Percentiles rank a stretch among this genome's conserved stretches.
Evolutionary conservation across 345 rosid species (phyloP).

Genomic region (Lepidium africanum): DNA sequence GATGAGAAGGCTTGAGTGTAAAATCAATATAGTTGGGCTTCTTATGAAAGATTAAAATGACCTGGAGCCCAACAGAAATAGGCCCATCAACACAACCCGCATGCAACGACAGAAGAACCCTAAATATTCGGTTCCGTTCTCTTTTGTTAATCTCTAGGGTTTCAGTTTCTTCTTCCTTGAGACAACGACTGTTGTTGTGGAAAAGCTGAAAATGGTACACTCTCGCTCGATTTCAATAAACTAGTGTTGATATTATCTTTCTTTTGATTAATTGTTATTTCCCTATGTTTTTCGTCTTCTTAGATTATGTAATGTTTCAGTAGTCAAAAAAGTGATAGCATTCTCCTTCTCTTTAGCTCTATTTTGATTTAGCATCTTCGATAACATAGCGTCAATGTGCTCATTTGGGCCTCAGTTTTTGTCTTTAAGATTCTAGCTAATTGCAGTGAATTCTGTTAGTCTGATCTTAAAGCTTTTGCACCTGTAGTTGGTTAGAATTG

Average conservation of each 20-base stretch:
- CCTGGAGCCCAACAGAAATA: neutral
- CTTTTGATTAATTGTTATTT: neutral
- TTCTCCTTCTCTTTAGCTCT: neutral
- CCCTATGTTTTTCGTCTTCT: neutral
- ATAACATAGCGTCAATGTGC: neutral
- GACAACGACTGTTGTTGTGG: neutral
- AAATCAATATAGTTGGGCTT: neutral
- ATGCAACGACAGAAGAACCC: neutral
- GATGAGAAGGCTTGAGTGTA: neutral
- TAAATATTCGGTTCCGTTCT: neutral
- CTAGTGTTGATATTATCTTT: neutral
- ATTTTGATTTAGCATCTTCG: neutral
- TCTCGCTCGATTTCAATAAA: neutral
- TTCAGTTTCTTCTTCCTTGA: neutral
- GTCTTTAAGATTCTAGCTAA: neutral
- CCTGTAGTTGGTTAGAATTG: neutral
- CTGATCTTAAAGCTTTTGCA: neutral
- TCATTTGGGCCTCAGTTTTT: neutral
- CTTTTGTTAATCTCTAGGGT: neutral
- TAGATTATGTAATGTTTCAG: neutral
- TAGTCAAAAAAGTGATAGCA: neutral
- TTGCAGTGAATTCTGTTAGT: neutral
- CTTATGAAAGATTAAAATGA: neutral
- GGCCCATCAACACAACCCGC: neutral
- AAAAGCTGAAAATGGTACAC: slow-evolving; percentile 3